A percentile compares a stretch with the other conserved stretches of the same genome.
phyloP scores from a whole-genome alignment of 805 yeast species.

The Saccharomyces mikatae region DNA sequence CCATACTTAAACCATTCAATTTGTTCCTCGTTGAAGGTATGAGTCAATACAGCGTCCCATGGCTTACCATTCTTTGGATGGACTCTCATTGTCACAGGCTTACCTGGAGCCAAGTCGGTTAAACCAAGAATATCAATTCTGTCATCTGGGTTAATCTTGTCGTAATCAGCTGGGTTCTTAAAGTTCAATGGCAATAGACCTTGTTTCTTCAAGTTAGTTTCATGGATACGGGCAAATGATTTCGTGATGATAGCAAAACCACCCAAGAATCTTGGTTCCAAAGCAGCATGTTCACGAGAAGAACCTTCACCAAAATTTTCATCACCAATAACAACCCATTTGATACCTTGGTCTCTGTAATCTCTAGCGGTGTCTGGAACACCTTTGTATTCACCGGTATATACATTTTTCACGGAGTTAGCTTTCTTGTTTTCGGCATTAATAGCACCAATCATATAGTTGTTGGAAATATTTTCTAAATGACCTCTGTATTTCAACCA shows the following conservation, averaged over 20 bases:
- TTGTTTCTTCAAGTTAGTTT: constrained; percentile 98
- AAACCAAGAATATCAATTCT: constrained; percentile 82
- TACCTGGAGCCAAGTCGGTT: constrained; percentile 84
- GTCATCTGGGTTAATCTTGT: constrained; percentile 86
- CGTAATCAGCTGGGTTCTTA: constrained; percentile 81
- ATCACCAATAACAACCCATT: constrained; percentile 97
- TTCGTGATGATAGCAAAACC: constrained; percentile 96
- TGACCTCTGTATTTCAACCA: constrained; percentile 99
- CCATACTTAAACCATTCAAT: constrained; percentile 99
- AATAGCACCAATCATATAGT: constrained; percentile 99
- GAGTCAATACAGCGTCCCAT: constrained; percentile 88
- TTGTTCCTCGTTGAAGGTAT: constrained; percentile 94
- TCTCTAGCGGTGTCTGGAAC: constrained; percentile 95
- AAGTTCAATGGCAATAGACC: constrained; percentile 97
- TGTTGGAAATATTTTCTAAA: constrained; percentile 95
- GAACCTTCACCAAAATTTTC: constrained; percentile 99
- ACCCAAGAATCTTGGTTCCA: constrained; percentile 98
- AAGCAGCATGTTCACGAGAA: constrained; percentile 98
- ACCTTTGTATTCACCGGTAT: constrained; percentile 87
- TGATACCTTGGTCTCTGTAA: constrained; percentile 87
- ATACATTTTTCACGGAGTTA: constrained; percentile 79
- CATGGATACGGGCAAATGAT: constrained; percentile 98
- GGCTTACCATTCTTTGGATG: constrained; percentile 64
- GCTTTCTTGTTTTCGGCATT: constrained; percentile 95
- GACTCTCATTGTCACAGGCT: constrained; percentile 70